Percentiles rank a stretch among this genome's conserved stretches.
Evolutionary conservation across 2,329 filamentous ascomycete genomes (phyloP).

Genomic region (Penicillium expansum): DNA sequence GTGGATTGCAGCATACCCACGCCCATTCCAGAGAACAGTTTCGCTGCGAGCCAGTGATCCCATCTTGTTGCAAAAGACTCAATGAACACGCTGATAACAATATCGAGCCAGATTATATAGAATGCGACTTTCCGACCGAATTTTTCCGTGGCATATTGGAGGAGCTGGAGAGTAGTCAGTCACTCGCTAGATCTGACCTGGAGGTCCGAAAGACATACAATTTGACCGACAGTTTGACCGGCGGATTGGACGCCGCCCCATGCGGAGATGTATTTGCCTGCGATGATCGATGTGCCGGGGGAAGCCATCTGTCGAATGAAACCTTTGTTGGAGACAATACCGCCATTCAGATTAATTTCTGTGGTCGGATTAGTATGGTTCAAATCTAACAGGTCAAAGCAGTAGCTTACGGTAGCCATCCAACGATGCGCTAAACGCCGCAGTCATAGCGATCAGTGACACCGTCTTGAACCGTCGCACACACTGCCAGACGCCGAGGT

Average conservation of each 20-base stretch:
- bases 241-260: conserved; percentile 43
- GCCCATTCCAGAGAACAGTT: conserved; percentile 40
- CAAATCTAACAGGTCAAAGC: neutral
- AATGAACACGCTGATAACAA: conserved; percentile 38
- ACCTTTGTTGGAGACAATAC: conserved; percentile 43
- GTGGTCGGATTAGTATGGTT: neutral
- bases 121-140: conserved; percentile 40
- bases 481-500: conserved; percentile 41
- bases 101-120: conserved; percentile 36
- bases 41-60: conserved; percentile 43
- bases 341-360: conserved; percentile 39
- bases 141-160: conserved; percentile 37
- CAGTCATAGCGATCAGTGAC: conserved; percentile 40
- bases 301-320: conserved; percentile 40
- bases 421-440: conserved; percentile 43
- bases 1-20: conserved; percentile 46
- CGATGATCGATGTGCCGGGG: conserved; percentile 33
- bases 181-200: neutral
- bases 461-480: conserved; percentile 37
- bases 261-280: conserved; percentile 38
- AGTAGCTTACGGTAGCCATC: conserved; percentile 42
- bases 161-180: conserved; percentile 17
- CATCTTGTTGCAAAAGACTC: conserved; percentile 40
- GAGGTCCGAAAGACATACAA: conserved; percentile 23
- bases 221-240: conserved; percentile 42